phyloP scores from a whole-genome alignment of 2,329 filamentous ascomycete species.

The Thermothelomyces thermophilus region DNA sequence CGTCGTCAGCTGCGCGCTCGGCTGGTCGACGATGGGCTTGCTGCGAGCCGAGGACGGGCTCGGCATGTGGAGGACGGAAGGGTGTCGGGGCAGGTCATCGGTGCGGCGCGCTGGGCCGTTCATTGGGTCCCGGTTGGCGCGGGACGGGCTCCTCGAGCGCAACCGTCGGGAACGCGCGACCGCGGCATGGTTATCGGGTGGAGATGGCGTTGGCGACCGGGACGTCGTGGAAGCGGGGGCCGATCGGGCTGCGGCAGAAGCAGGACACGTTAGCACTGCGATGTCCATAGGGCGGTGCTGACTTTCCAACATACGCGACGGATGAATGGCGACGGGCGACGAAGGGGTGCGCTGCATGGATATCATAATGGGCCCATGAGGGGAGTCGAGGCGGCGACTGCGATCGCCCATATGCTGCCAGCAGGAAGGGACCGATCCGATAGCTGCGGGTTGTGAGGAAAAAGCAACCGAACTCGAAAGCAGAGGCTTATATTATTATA shows the following conservation, averaged over 20 bases:
- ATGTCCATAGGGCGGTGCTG: constrained; percentile 6
- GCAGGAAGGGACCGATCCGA: constrained; percentile 5
- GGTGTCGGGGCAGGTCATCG: constrained; percentile 38
- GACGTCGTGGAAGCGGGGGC: constrained; percentile 46
- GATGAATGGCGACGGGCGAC: constrained; percentile 53
- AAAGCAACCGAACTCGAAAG: not conserved
- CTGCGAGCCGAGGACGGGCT: constrained; percentile 34
- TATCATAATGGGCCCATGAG: constrained; percentile 50
- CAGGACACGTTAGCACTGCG: constrained; percentile 19
- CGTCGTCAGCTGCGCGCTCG: constrained; percentile 28
- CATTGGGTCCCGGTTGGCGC: constrained; percentile 39
- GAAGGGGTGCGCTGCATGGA: constrained; percentile 58
- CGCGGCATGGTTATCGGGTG: constrained; percentile 43
- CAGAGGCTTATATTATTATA: no score
- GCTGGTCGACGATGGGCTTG: constrained; percentile 46
- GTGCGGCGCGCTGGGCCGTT: constrained; percentile 38
- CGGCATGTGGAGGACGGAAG: constrained; percentile 33
- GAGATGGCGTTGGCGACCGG: constrained; percentile 49
- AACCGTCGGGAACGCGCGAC: constrained; percentile 44
- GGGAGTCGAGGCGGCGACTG: constrained; percentile 22
- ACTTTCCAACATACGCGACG: constrained; percentile 49
- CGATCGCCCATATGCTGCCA: constrained; percentile 27
- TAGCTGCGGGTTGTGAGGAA: not conserved
- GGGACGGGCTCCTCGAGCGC: constrained; percentile 50
- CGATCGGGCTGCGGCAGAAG: constrained; percentile 39